Base-by-base conservation (phyloP, 257 asterid genomes). In the Solanum pinnatisectum region DNA sequence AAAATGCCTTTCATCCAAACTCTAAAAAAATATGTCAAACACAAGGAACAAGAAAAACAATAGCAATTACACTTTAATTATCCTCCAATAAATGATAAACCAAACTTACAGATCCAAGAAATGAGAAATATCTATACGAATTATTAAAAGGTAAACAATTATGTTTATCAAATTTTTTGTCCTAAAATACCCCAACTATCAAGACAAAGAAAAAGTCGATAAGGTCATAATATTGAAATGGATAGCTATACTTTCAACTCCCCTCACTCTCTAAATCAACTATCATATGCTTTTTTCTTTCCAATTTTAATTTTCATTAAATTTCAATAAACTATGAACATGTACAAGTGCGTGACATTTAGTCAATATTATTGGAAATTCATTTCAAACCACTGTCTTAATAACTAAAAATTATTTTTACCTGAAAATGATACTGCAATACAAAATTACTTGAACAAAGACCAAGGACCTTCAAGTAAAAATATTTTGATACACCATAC, bases 1-100 rank as follows among this genome's bases (percentile, higher is more conserved):
- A 88, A 96, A 90, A 87, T 90, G 92, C 92, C 88, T 92, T 91
- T 91, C 95, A 89, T 94, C 98, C 95, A 95, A 90, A 86, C 95
- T 95, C 99, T 96, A 90, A 84, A 88, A 89, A 87, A 89, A 49
- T 52, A 49, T 82, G 32, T 32, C 44, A 49, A 82, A 49, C 70
- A 32, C 42, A 82, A 46, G 44, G 44, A 49, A 82, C 44, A 82
- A 82, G 86, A 32, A 22, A 82, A 82, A 82, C 70, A 82, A 49
- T 3, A 79, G 1, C 40, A 81, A 81, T 18, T 49, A 32, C 86
- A 82, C 71, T 18, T 79, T 25, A 79, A 16, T 49, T 16, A 49
- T 46, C 86, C 86, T 82, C 70, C 44, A 30, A 49, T 16, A 82
- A 49, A 32, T 11, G 86, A 30, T 32, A 49, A 81, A 49, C 71